These are phyloP conservation scores for Boletales sp. DNA, from an alignment of 768 basidiomycete genomes.

Conservation along the genomic window DNA sequence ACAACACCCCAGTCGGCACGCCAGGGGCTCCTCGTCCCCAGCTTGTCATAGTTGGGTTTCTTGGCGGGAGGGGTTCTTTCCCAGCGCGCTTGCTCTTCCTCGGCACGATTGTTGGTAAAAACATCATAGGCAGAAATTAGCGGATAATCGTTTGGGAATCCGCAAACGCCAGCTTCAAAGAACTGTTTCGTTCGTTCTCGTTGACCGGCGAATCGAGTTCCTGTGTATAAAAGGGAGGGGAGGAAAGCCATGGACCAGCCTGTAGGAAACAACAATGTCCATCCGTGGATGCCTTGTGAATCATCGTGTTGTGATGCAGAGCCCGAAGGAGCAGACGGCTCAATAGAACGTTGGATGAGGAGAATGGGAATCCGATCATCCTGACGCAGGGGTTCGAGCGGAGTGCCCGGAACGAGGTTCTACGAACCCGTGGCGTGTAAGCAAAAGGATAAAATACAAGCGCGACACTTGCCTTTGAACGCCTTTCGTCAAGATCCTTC, in stretches of 20 bases:
- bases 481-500: conserved; percentile 81
- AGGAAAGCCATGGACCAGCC: conserved; percentile 94
- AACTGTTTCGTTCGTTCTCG: conserved; percentile 77
- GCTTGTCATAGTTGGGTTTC: conserved; percentile 62
- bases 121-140: conserved; percentile 49
- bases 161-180: conserved; percentile 72
- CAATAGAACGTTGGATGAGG: conserved; percentile 76
- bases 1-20: conserved; percentile 68
- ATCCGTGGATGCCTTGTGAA: conserved; percentile 65
- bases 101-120: conserved; percentile 47
- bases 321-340: conserved; percentile 24
- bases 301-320: conserved; percentile 21
- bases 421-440: conserved; percentile 26
- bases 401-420: conserved; percentile 77
- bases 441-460: neutral
- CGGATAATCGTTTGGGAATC: conserved; percentile 84
- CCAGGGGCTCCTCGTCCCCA: conserved; percentile 73
- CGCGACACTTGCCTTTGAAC: conserved; percentile 54
- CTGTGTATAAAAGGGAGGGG: conserved; percentile 75
- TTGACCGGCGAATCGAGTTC: conserved; percentile 82
- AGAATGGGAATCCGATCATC: conserved; percentile 85
- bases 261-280: conserved; percentile 80
- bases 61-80: conserved; percentile 85
- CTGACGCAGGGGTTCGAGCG: conserved; percentile 58
- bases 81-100: conserved; percentile 62